Conservation (phyloP, 495 filamentous ascomycete genomes). For the Clohesyomyces aquaticus region DNA sequence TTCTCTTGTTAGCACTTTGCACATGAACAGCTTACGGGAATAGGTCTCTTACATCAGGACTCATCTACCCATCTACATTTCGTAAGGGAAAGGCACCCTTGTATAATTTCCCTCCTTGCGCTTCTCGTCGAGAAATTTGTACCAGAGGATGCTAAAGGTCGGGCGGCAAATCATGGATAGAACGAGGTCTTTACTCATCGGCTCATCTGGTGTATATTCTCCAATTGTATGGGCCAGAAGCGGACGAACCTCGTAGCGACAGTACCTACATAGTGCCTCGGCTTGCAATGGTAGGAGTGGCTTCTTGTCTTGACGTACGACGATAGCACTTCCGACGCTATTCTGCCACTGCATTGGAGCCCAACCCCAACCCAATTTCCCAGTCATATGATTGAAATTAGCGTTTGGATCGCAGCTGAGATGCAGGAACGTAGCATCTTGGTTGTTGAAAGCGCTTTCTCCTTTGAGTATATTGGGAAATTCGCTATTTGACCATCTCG, state of each 20-base stretch:
- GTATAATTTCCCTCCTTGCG: no score
- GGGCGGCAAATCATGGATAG: slow-evolving; percentile 1
- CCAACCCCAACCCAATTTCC: slow-evolving; percentile 9
- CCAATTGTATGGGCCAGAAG: neutral
- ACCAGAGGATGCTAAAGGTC: neutral
- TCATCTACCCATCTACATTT: no score
- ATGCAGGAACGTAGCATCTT: slow-evolving; percentile 17
- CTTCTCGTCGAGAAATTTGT: neutral
- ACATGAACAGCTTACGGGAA: no score
- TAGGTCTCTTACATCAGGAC: no score
- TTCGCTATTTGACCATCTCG: slow-evolving; percentile 13
- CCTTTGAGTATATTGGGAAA: neutral
- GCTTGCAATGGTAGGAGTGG: slow-evolving; percentile 13
- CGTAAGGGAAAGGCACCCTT: no score
- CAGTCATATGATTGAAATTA: neutral
- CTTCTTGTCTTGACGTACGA: slow-evolving; percentile 19
- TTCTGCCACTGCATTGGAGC: slow-evolving; percentile 14
- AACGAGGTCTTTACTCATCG: neutral
- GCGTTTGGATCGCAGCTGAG: neutral
- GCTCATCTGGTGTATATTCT: neutral
- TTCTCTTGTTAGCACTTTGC: no score
- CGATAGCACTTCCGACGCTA: slow-evolving; percentile 9
- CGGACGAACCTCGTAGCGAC: slow-evolving; percentile 7
- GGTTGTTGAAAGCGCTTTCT: slow-evolving; percentile 12
- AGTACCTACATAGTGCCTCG: slow-evolving; percentile 12